Percentiles rank a stretch among this genome's conserved stretches.
These are phyloP conservation scores for Cyberlindnera mississippiensis DNA, from an alignment of 805 yeast genomes.

Conservation along the genomic window DNA sequence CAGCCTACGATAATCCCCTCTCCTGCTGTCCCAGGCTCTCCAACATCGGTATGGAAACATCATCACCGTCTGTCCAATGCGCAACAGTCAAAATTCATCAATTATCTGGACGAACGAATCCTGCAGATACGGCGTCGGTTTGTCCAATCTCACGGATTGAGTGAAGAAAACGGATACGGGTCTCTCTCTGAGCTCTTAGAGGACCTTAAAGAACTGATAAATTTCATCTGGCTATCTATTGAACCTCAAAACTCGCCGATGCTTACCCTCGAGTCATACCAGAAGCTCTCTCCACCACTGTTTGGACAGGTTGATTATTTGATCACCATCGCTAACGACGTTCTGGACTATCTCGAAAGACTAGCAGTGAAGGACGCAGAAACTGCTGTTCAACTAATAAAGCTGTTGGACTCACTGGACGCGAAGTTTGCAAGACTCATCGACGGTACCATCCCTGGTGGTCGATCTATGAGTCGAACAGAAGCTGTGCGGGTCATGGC, in stretches of 20 bases:
- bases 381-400: conserved; percentile 33
- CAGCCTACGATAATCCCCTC: conserved; percentile 13
- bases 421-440: conserved; percentile 36
- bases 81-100: conserved; percentile 55
- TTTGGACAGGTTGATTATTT: conserved; percentile 64
- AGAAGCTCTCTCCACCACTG: conserved; percentile 23
- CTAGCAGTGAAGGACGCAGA: conserved; percentile 15
- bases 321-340: conserved; percentile 60
- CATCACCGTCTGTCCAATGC: conserved; percentile 34
- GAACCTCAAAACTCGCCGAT: conserved; percentile 29
- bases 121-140: conserved; percentile 53
- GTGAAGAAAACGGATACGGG: conserved; percentile 26
- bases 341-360: conserved; percentile 55
- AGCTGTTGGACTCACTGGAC: conserved; percentile 38
- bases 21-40: conserved; percentile 3
- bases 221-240: conserved; percentile 61
- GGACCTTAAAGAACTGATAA: conserved; percentile 47
- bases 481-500: conserved; percentile 49
- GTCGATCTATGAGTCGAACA: conserved; percentile 37
- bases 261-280: conserved; percentile 11
- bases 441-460: conserved; percentile 33
- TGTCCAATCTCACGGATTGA: conserved; percentile 39
- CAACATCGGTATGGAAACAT: conserved; percentile 1
- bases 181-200: conserved; percentile 33
- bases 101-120: conserved; percentile 51